Conservation (phyloP, 2,329 filamentous ascomycete genomes). For the Thelonectria rubi region DNA sequence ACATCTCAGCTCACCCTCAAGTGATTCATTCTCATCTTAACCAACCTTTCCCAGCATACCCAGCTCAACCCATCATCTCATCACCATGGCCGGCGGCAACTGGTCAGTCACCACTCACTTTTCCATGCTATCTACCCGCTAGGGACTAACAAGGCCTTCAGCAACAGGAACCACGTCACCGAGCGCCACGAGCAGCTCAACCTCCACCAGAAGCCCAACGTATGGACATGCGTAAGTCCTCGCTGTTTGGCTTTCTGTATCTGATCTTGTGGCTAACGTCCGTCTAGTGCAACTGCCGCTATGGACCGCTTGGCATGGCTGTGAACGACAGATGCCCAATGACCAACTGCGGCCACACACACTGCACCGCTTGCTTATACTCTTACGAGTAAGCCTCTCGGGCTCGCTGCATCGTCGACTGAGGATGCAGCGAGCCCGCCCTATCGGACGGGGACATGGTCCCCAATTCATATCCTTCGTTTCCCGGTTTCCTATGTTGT, state of each 20-base stretch:
- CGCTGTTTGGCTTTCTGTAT: too few relatives aligned
- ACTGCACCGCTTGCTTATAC: background rate
- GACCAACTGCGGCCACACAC: background rate
- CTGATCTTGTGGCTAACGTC: background rate
- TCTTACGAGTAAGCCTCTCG: background rate
- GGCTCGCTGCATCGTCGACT: too few relatives aligned
- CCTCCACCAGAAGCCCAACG: background rate
- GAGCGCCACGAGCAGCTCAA: background rate
- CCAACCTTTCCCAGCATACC: background rate
- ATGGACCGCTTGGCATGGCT: background rate
- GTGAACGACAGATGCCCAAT: background rate
- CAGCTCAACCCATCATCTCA: background rate
- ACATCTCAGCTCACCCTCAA: background rate
- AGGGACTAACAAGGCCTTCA: background rate
- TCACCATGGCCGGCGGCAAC: background rate
- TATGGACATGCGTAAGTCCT: background rate
- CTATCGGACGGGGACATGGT: background rate
- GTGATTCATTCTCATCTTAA: background rate
- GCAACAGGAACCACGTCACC: background rate
- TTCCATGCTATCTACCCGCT: background rate
- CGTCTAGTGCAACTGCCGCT: background rate
- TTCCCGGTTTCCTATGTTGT: background rate
- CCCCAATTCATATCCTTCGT: background rate
- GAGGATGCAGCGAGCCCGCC: too few relatives aligned
- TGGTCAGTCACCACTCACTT: background rate